Evolutionary conservation across 2,329 filamentous ascomycete species (phyloP).

Genomic region (Aureobasidium lini): DNA sequence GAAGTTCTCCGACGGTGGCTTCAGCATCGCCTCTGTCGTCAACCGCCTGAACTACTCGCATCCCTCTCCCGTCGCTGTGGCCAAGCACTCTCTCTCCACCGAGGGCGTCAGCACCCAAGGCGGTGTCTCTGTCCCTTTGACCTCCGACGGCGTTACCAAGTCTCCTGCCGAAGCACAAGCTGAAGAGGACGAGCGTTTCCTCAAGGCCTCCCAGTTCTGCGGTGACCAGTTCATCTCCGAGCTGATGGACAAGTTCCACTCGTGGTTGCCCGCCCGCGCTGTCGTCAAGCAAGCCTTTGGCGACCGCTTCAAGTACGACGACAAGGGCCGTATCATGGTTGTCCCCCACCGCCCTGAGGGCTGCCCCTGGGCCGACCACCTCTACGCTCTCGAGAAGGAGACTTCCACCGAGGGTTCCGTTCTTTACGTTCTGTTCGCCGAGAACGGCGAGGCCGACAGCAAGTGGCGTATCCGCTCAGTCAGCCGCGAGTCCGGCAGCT

Average conservation of each 20-base stretch:
- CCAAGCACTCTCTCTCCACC: constrained; percentile 16
- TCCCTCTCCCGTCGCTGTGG: constrained; percentile 30
- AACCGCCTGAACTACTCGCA: constrained; percentile 69
- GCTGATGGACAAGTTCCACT: constrained; percentile 63
- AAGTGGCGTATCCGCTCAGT: constrained; percentile 95
- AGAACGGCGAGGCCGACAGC: constrained; percentile 63
- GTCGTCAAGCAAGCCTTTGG: constrained; percentile 71
- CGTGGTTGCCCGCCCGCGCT: constrained; percentile 82
- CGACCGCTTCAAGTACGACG: constrained; percentile 59
- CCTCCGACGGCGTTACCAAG: constrained; percentile 19
- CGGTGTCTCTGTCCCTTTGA: constrained; percentile 7
- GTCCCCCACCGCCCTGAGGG: constrained; percentile 56
- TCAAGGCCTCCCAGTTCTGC: constrained; percentile 69
- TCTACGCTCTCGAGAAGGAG: constrained; percentile 76
- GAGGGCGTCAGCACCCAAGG: constrained; percentile 11
- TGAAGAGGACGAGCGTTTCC: constrained; percentile 75
- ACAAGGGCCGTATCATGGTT: constrained; percentile 72
- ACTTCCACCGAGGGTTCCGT: constrained; percentile 44
- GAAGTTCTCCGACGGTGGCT: constrained; percentile 74
- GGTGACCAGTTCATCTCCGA: constrained; percentile 82
- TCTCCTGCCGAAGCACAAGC: constrained; percentile 47
- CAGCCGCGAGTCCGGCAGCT: constrained; percentile 75
- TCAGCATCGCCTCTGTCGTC: constrained; percentile 79
- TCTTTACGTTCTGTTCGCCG: constrained; percentile 85
- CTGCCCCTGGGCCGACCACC: constrained; percentile 93